phyloP scores from a whole-genome alignment of 371 early-diverging fungal species.

The Paraphysoderma sedebokerense region DNA sequence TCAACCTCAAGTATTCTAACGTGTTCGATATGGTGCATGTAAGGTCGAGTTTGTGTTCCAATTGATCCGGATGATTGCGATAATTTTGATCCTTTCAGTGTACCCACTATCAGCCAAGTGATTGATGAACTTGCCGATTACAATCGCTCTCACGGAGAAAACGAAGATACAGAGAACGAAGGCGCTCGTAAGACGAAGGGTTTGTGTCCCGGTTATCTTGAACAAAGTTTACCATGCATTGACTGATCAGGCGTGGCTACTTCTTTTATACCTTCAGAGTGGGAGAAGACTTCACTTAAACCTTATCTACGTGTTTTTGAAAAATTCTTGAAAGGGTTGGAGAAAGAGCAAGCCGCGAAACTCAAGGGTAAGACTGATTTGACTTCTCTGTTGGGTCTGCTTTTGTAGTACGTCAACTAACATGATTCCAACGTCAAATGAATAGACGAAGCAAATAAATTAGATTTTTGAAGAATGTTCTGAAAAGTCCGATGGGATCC shows the following conservation, averaged over 20 bases:
- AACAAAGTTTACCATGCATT: not conserved
- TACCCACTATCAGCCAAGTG: conserved; percentile 52
- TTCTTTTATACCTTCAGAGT: too few species aligned
- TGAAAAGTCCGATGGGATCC: too few species aligned
- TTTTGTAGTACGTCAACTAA: too few species aligned
- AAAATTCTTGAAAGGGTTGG: conserved; percentile 35
- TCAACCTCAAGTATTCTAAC: not conserved
- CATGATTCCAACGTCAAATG: too few species aligned
- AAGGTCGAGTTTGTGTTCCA: conserved; percentile 81
- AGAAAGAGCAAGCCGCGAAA: too few species aligned
- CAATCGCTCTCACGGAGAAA: conserved; percentile 6
- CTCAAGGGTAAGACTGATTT: too few species aligned
- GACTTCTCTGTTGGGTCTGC: too few species aligned
- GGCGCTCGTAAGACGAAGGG: not conserved
- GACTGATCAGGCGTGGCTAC: not conserved
- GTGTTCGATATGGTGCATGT: not conserved
- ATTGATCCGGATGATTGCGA: conserved; percentile 57
- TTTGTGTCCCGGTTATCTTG: not conserved
- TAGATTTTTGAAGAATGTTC: too few species aligned
- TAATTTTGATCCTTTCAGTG: conserved; percentile 56
- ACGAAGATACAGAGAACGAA: not conserved
- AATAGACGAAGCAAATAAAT: too few species aligned
- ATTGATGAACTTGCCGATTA: conserved; percentile 34
- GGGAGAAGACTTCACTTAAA: conserved; percentile 37
- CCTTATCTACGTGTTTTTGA: conserved; percentile 46